These are phyloP conservation scores for Glycine latifolia DNA, from an alignment of 306 rosid species.

Conservation along the genomic window DNA sequence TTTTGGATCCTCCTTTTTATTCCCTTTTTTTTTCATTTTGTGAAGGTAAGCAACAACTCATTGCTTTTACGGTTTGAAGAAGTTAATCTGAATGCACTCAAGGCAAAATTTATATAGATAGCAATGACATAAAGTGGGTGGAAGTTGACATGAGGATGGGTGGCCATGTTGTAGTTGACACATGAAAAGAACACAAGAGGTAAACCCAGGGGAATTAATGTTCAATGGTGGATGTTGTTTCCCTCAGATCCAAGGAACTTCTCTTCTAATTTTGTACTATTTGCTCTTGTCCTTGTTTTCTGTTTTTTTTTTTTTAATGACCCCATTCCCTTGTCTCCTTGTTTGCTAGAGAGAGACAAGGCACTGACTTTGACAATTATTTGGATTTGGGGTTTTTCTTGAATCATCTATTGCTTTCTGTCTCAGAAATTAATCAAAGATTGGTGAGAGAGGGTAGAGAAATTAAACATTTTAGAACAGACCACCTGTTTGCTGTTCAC, in stretches of 20 bases:
- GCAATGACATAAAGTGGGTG: conserved; percentile 48
- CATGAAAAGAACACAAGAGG: conserved; percentile 54
- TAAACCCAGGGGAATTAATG: conserved; percentile 22
- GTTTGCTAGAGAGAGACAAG: conserved; percentile 49
- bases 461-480: conserved; percentile 49
- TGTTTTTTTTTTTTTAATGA: conserved; percentile 20
- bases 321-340: conserved; percentile 54
- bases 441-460: conserved; percentile 46
- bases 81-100: conserved; percentile 6
- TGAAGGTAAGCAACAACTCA: conserved; percentile 51
- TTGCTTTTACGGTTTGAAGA: conserved; percentile 38
- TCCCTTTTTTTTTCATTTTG: conserved; percentile 26
- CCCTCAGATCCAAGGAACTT: conserved; percentile 66
- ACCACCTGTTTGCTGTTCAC: not conserved
- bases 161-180: conserved; percentile 47
- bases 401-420: conserved; percentile 49
- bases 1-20: conserved; percentile 35
- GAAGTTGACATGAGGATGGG: conserved; percentile 49
- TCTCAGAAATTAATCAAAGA: conserved; percentile 46
- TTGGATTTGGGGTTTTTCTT: conserved; percentile 45
- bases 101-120: conserved; percentile 20
- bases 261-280: conserved; percentile 26
- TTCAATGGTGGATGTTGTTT: conserved; percentile 56
- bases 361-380: conserved; percentile 47
- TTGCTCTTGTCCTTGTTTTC: conserved; percentile 30